Base-by-base conservation (phyloP, 1,139 yeast species). In the Hanseniaspora sp. region DNA sequence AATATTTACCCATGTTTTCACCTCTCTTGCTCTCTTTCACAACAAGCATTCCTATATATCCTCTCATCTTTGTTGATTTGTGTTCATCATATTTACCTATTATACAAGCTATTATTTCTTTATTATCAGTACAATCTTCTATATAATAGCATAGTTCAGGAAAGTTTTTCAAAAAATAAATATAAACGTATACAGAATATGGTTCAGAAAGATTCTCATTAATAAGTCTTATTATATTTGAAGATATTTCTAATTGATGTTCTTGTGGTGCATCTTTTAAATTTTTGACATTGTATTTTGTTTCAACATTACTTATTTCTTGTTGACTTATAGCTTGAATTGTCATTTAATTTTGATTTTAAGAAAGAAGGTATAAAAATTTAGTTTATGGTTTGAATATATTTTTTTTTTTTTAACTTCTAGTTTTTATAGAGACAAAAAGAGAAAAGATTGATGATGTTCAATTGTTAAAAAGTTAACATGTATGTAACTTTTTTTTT, bases 11-110 rank as follows among this genome's bases (percentile, higher is more conserved):
- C 48, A 90, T 83, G 1, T 96, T 96, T 48, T 71, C 72, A 9
- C 95, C 90, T 54, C 98, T 72, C 66, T 76, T 81, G 17, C 69
- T 65, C 43, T 81, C 78, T 56, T 82, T 82, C 31, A 92, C 95
- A 0, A 95, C 96, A 55, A 92, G 71, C 98, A 92, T 92, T 7
- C 97, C 98, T 46, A 92, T 90, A 64, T 92, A 92, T 0, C 98
- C 98, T 58, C 96, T 71, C 62, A 73, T 64, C 57, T 95, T 72
- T 11, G 76, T 82, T 2, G 53, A 51, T 37, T 77, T 76, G 68
- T 92, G 97, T 5, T 77, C 73, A 60, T 85, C 95, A n/a, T 82
- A 77, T 63, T 87, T 87, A 57, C 95, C 83, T 9, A 92, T 86
- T 23, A 90, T 82, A 44, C 85, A 86, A 4, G 97, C 98, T 17